A percentile compares a stretch with the other conserved stretches of the same genome.
Conservation (phyloP, 1,284 basidiomycete genomes). For the Cryptococcus hybrid region DNA sequence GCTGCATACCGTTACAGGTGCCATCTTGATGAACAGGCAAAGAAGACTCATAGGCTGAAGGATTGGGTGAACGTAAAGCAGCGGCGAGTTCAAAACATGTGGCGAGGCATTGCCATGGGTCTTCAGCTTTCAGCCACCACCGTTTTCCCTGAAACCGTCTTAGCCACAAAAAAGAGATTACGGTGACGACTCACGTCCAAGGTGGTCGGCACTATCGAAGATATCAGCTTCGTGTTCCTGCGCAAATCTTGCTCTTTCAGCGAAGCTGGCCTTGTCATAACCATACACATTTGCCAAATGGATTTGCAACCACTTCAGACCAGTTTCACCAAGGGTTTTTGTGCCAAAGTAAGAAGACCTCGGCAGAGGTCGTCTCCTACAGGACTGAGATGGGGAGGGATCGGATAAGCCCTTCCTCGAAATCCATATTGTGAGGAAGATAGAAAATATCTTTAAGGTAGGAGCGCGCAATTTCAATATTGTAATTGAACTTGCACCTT, state of each 20-base stretch:
- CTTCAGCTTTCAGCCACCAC: constrained; percentile 93
- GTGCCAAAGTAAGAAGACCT: constrained; percentile 80
- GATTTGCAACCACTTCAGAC: constrained; percentile 84
- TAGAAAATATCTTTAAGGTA: constrained; percentile 68
- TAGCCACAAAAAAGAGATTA: no score
- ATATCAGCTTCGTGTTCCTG: constrained; percentile 72
- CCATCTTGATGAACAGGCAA: constrained; percentile 97
- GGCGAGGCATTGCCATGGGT: constrained; percentile 97
- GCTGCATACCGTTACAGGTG: constrained; percentile 97
- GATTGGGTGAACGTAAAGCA: constrained; percentile 74
- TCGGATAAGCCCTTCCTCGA: constrained; percentile 96
- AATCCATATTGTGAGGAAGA: constrained; percentile 96
- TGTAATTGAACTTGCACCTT: constrained; percentile 93
- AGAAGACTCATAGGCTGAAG: constrained; percentile 66
- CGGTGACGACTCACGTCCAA: constrained; percentile 57
- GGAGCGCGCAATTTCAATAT: constrained; percentile 92
- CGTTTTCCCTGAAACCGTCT: constrained; percentile 56
- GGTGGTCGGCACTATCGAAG: constrained; percentile 77
- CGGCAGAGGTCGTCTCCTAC: constrained; percentile 94
- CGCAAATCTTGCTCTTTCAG: constrained; percentile 80
- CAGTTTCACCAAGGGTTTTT: constrained; percentile 74
- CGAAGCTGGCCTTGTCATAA: constrained; percentile 92
- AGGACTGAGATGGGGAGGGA: constrained; percentile 94
- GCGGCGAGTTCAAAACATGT: constrained; percentile 81
- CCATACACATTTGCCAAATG: constrained; percentile 92